Evolutionary conservation across 805 yeast species (phyloP), one percentile per base, ranked within the genome.

Genomic region (Teunomyces panamensis): DNA sequence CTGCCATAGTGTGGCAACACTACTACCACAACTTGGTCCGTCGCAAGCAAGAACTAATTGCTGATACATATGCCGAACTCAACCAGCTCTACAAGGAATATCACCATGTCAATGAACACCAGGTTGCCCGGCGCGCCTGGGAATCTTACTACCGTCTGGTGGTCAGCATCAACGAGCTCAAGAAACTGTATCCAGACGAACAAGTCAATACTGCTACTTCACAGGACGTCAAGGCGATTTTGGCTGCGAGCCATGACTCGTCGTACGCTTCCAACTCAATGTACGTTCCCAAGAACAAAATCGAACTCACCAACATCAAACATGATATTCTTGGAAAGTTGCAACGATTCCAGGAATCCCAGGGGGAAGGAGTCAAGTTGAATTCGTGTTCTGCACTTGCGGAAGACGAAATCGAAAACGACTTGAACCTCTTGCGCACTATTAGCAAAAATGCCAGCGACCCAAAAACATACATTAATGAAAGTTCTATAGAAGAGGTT

Each of bases 1-100:
- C 62, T 17, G 49, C 49, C 3, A 60, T 67, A 3, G 48, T 68
- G n/a, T 73, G 77, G 77, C 57, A 67, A 36, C 67, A 62, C 41
- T 71, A 62, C 54, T 56, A 59, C 33, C 52, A 49, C 16, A 55
- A 64, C 20, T 53, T 70, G 42, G 39, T 58, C 13, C 51, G 55
- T 5, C 49, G 56, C 26, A 67, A 65, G 48, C 56, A 62, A 16
- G 48, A 63, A 35, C 51, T 68, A 29, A 55, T 67, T 10, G 46
- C 56, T 30, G 52, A 63, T 26, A 62, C 70, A 5, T 49, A 59
- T 27, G 54, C 54, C 16, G 63, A 69, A 39, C 59, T 72, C 26
- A 50, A 53, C 39, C 50, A 60, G 9, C 51, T 72, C 13, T 52
- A 68, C 43, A 53, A 65, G 27, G 71, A 68, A 35, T 68, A 63